Evolutionary conservation across 148 eudicot genomes (phyloP).

Genomic region (Chenopodium album): DNA sequence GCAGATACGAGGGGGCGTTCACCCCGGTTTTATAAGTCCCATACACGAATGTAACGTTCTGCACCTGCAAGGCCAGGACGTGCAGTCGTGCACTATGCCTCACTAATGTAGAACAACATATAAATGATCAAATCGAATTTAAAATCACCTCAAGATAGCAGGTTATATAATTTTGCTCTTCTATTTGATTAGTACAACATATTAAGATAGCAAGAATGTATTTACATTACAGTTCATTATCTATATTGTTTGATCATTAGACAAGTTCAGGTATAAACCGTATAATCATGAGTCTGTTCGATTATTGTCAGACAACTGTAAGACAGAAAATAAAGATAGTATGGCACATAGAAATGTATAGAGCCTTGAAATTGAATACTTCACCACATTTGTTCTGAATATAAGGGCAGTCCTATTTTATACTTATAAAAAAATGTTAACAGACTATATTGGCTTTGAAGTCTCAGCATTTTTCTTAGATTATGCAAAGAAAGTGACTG

Average conservation of each 20-base stretch:
- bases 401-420: neutral
- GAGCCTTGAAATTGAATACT: neutral
- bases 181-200: neutral
- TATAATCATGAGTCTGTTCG: neutral
- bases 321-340: neutral
- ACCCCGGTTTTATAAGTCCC: neutral
- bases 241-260: no score
- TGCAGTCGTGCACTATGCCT: neutral
- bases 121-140: neutral
- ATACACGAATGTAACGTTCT: neutral
- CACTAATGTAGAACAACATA: neutral
- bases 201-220: neutral
- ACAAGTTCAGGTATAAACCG: neutral
- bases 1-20: neutral
- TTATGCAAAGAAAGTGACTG: neutral
- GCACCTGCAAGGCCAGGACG: neutral
- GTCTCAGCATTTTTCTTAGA: neutral
- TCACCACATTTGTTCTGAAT: no score
- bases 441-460: no score
- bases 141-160: neutral
- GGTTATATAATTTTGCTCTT: no score
- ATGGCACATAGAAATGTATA: neutral
- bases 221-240: no score
- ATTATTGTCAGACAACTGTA: neutral
- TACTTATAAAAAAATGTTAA: no score